Percentiles rank a stretch among this genome's conserved stretches.
Conservation (phyloP, 768 basidiomycete genomes). For the Termitomyces sp. region DNA sequence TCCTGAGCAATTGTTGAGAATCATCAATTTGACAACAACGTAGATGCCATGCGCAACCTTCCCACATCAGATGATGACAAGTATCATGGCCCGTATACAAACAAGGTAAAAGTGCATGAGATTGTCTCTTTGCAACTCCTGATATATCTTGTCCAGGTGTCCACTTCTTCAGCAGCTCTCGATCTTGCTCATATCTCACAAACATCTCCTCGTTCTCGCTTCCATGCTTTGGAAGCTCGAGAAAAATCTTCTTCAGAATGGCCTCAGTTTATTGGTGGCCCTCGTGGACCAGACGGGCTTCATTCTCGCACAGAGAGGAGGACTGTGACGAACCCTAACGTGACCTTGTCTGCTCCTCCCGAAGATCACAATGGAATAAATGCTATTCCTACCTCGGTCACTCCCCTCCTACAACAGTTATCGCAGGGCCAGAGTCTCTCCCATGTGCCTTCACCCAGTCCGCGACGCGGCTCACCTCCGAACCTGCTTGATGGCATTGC, state of each 20-base stretch:
- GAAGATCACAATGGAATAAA: slow-evolving; percentile 42
- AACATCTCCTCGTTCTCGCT: slow-evolving; percentile 64
- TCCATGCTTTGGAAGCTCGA: slow-evolving; percentile 50
- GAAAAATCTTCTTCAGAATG: slow-evolving; percentile 88
- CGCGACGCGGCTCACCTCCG: slow-evolving; percentile 73
- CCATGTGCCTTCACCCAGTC: slow-evolving; percentile 41
- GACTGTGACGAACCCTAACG: slow-evolving; percentile 67
- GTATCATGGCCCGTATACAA: slow-evolving; percentile 56
- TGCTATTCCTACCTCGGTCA: slow-evolving; percentile 49
- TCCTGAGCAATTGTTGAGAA: background rate
- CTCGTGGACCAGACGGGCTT: slow-evolving; percentile 56
- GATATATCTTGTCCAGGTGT: slow-evolving; percentile 43
- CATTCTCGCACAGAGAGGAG: slow-evolving; percentile 58
- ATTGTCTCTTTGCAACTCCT: background rate
- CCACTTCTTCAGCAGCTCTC: slow-evolving; percentile 86
- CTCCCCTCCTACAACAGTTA: slow-evolving; percentile 61
- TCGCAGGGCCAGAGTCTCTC: slow-evolving; percentile 39
- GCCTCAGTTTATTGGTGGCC: slow-evolving; percentile 77
- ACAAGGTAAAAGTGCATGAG: slow-evolving; percentile 46
- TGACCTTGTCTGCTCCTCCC: slow-evolving; percentile 54
- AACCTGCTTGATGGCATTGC: slow-evolving; percentile 56
- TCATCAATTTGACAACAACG: slow-evolving; percentile 4
- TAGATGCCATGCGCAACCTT: slow-evolving; percentile 85
- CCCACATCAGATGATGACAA: slow-evolving; percentile 91
- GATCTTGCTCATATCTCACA: slow-evolving; percentile 90